phyloP scores from a whole-genome alignment of 2,329 filamentous ascomycete genomes.

The Apiospora marii region DNA sequence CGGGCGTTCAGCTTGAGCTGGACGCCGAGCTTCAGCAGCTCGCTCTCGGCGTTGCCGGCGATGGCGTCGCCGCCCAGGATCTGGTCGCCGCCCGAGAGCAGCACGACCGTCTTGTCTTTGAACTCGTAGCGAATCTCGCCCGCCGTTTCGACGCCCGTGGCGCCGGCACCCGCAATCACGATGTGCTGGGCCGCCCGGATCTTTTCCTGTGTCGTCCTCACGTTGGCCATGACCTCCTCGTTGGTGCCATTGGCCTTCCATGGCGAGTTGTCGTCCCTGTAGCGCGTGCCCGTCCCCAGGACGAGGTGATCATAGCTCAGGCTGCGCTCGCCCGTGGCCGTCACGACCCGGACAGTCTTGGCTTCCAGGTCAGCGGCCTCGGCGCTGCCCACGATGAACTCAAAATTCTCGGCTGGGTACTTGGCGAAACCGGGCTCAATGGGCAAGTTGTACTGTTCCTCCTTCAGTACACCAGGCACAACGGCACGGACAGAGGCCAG shows the following conservation, averaged over 20 bases:
- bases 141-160: slow-evolving; percentile 63
- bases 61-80: slow-evolving; percentile 55
- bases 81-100: slow-evolving; percentile 51
- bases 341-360: slow-evolving; percentile 52
- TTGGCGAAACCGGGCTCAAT: slow-evolving; percentile 57
- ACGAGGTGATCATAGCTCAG: slow-evolving; percentile 64
- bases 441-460: slow-evolving; percentile 58
- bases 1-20: slow-evolving; percentile 52
- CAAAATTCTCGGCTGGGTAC: slow-evolving; percentile 57
- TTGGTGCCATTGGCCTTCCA: slow-evolving; percentile 61
- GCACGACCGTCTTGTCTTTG: slow-evolving; percentile 56
- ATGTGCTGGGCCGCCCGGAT: slow-evolving; percentile 58
- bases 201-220: slow-evolving; percentile 51
- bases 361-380: slow-evolving; percentile 48
- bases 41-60: slow-evolving; percentile 50
- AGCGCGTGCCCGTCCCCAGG: slow-evolving; percentile 62
- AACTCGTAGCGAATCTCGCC: slow-evolving; percentile 63
- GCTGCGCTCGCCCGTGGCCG: slow-evolving; percentile 41
- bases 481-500: slow-evolving; percentile 63
- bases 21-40: slow-evolving; percentile 63
- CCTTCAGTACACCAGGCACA: slow-evolving; percentile 56
- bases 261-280: slow-evolving; percentile 49
- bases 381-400: slow-evolving; percentile 61
- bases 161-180: slow-evolving; percentile 63
- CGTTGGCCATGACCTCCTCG: slow-evolving; percentile 50